Conservation (phyloP, 805 yeast species). For the Limtongozyma cylindracea region DNA sequence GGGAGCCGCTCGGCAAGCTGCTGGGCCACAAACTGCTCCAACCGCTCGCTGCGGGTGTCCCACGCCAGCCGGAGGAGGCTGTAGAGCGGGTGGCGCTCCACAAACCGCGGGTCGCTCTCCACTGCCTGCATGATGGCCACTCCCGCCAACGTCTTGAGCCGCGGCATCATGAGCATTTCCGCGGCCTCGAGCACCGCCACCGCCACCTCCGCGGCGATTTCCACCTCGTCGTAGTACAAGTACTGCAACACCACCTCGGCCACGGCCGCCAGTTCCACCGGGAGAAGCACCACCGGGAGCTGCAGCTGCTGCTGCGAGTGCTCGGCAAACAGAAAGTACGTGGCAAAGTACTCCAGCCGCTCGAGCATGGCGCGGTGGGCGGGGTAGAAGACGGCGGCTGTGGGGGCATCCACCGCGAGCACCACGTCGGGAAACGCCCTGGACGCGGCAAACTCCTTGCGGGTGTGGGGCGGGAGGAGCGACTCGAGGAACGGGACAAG, state of each 20-base stretch:
- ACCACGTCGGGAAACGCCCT: conserved; percentile 16
- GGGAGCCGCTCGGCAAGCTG: conserved; percentile 25
- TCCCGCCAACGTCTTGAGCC: conserved; percentile 40
- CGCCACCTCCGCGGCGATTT: conserved; percentile 21
- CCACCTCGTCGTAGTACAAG: conserved; percentile 33
- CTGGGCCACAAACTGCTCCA: conserved; percentile 38
- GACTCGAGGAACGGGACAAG: no score
- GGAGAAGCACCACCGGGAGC: conserved; percentile 3
- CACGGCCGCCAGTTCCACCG: conserved; percentile 5
- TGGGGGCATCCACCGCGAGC: conserved; percentile 7
- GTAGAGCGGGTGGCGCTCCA: conserved; percentile 11
- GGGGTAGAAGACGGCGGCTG: conserved; percentile 21
- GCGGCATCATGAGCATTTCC: conserved; percentile 31
- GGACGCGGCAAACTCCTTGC: conserved; percentile 5
- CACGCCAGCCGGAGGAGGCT: conserved; percentile 41
- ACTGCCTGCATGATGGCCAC: conserved; percentile 13
- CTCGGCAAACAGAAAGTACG: conserved; percentile 27
- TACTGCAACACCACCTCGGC: conserved; percentile 26
- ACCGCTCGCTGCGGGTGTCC: conserved; percentile 35
- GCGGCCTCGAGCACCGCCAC: conserved; percentile 33
- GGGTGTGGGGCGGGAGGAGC: no score
- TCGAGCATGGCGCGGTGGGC: conserved; percentile 34
- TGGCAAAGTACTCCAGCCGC: conserved; percentile 36
- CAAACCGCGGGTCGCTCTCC: conserved; percentile 2
- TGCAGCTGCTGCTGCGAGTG: conserved; percentile 1